Conservation (phyloP, 2,329 filamentous ascomycete genomes). For the Ceratocystis cacaofunesta region DNA sequence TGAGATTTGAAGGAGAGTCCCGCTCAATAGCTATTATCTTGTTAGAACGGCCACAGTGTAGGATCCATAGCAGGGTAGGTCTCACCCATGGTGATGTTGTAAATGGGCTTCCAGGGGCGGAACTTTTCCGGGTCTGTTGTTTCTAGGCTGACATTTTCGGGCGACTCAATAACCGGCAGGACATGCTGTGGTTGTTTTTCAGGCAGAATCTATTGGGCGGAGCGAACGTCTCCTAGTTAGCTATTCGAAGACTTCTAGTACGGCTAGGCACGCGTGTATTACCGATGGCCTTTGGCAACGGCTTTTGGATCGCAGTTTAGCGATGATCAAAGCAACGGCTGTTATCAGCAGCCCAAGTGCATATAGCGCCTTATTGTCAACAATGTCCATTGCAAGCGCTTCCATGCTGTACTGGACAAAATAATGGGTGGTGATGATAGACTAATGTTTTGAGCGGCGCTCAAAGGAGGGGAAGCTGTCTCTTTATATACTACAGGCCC, state of each 20-base stretch:
- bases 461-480: background rate
- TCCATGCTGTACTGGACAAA: background rate
- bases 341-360: slow-evolving; percentile 6
- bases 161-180: slow-evolving; percentile 18
- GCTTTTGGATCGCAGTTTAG: background rate
- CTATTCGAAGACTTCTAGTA: background rate
- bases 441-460: background rate
- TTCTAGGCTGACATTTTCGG: slow-evolving; percentile 28
- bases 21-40: slow-evolving; percentile 29
- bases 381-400: background rate
- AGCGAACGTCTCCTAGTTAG: background rate
- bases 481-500: background rate
- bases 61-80: background rate
- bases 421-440: background rate
- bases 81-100: slow-evolving; percentile 41
- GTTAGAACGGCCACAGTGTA: background rate
- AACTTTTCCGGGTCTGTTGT: slow-evolving; percentile 26
- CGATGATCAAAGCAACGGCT: background rate
- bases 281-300: background rate
- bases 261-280: background rate
- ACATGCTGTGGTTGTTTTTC: slow-evolving; percentile 4
- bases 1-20: slow-evolving; percentile 33
- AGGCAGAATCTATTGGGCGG: slow-evolving; percentile 1
- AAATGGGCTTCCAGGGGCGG: slow-evolving; percentile 37
- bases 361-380: background rate